phyloP scores from a whole-genome alignment of 495 filamentous ascomycete species.

The Podospora tetraspora region DNA sequence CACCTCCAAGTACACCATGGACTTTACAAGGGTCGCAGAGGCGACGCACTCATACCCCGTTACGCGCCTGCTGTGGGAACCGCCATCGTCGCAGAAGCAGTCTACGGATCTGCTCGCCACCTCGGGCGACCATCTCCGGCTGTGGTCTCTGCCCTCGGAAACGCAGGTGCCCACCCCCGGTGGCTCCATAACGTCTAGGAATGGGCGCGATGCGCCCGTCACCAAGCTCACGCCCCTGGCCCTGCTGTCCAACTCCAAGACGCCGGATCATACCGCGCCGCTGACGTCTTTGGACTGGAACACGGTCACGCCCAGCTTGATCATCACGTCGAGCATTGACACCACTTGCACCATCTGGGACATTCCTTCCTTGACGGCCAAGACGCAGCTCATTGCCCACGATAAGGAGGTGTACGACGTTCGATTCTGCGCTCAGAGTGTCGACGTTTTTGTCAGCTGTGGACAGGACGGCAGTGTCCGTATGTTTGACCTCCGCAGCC shows the following conservation, averaged over 20 bases:
- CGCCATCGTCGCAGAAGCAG: slow-evolving; percentile 92
- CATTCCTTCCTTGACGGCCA: slow-evolving; percentile 94
- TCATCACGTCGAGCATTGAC: slow-evolving; percentile 98
- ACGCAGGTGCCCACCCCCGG: slow-evolving; percentile 44
- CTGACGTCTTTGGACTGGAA: slow-evolving; percentile 98
- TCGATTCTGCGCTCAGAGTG: slow-evolving; percentile 90
- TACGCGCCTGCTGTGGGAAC: slow-evolving; percentile 94
- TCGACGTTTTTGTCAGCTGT: slow-evolving; percentile 96
- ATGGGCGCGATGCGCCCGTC: slow-evolving; percentile 56
- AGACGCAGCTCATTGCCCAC: slow-evolving; percentile 97
- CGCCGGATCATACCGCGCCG: slow-evolving; percentile 93
- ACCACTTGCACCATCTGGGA: slow-evolving; percentile 99
- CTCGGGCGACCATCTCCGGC: slow-evolving; percentile 88
- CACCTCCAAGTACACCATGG: slow-evolving; percentile 66
- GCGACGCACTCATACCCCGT: slow-evolving; percentile 97
- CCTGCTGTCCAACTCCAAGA: slow-evolving; percentile 94
- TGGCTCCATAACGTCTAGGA: slow-evolving; percentile 71
- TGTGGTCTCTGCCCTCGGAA: slow-evolving; percentile 82
- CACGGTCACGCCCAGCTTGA: slow-evolving; percentile 86
- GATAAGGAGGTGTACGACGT: slow-evolving; percentile 99
- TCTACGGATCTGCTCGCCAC: slow-evolving; percentile 95
- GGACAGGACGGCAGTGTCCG: slow-evolving; percentile 96
- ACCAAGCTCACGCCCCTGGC: slow-evolving; percentile 92
- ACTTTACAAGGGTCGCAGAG: slow-evolving; percentile 93
- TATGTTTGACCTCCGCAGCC: slow-evolving; percentile 96